Conservation (phyloP, 1,284 basidiomycete genomes). For the Trichosporon sp. region DNA sequence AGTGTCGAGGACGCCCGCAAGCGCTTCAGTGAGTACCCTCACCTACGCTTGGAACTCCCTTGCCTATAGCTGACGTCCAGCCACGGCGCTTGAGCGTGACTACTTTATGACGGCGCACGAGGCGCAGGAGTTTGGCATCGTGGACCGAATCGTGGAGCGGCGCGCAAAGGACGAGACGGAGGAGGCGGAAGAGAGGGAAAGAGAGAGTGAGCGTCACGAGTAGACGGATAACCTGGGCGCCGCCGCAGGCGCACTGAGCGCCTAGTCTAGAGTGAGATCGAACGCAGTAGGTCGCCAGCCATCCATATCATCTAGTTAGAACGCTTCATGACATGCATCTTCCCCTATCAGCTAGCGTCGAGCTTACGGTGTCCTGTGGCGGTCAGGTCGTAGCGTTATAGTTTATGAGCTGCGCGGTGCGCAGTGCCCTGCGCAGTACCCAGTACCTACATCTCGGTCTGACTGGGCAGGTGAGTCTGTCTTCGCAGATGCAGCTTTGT, state of each 20-base stretch:
- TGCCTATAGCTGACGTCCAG: conserved; percentile 48
- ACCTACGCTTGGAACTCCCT: too few species aligned
- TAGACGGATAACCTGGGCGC: neutral
- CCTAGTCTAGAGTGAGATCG: too few species aligned
- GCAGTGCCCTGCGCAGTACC: too few species aligned
- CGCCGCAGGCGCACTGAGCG: neutral
- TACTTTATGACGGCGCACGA: conserved; percentile 90
- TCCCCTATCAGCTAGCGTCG: neutral
- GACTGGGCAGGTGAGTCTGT: too few species aligned
- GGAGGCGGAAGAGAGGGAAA: neutral
- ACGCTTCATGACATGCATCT: neutral
- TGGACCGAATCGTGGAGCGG: conserved; percentile 74
- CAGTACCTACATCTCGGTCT: too few species aligned
- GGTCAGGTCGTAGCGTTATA: too few species aligned
- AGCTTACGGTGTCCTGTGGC: neutral
- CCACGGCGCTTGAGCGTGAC: conserved; percentile 80
- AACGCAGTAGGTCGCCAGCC: neutral
- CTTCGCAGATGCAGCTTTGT: too few species aligned
- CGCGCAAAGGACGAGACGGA: conserved; percentile 28
- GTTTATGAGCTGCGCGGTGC: too few species aligned
- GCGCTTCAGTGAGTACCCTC: conserved; percentile 63
- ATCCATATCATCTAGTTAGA: neutral
- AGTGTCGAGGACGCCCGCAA: conserved; percentile 58
- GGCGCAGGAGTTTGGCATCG: conserved; percentile 80
- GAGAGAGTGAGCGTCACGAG: conserved; percentile 8